Evolutionary conservation across 2,329 filamentous ascomycete genomes (phyloP), one percentile per base, ranked within the genome.

Genomic region (Verticillium nonalfalfae): DNA sequence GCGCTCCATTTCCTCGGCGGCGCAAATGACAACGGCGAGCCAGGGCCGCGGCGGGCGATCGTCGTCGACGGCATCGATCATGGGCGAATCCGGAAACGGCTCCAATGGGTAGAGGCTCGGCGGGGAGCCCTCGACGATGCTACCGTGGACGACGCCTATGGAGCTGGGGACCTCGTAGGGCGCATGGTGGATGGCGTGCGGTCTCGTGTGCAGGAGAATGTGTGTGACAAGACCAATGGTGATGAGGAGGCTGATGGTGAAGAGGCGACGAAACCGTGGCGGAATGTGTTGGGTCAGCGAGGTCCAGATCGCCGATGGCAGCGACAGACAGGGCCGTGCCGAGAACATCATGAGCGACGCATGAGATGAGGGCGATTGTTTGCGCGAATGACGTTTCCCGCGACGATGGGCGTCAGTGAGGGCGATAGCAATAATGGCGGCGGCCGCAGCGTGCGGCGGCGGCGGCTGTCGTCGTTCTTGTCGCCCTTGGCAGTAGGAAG

Each of bases 11-110:
- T 72, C 71, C 18, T 60, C 62, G 0, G 70, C 70, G 5, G 70
- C 61, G 13, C 68, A 69, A 34, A 73, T 72, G 57, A 73, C 69
- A 13, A 69, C 69, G 9, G 67, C 66, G 14, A 72, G 66, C 71
- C 71, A 73, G 71, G 69, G 2, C 62, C 56, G 18, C 55, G 54
- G 59, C 4, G 38, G 56, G 21, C 33, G 33, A 21, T 35, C 33
- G 9, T 35, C 55, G 33, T 58, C n/a, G 6, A 56, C 35, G 7
- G 57, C 50, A 26, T 55, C 33, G 33, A 58, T 18, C 57, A 66
- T 65, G 3, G 70, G 70, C 9, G 70, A 69, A 4, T 67, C 55
- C 7, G 68, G 69, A 56, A 72, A 72, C 1, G 67, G 67, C 1
- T 60, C 15, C 5, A 72, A 60, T 3, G 64, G 60, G 52, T 69